phyloP scores from a whole-genome alignment of 2,329 filamentous ascomycete genomes.

The Fusarium foetens region DNA sequence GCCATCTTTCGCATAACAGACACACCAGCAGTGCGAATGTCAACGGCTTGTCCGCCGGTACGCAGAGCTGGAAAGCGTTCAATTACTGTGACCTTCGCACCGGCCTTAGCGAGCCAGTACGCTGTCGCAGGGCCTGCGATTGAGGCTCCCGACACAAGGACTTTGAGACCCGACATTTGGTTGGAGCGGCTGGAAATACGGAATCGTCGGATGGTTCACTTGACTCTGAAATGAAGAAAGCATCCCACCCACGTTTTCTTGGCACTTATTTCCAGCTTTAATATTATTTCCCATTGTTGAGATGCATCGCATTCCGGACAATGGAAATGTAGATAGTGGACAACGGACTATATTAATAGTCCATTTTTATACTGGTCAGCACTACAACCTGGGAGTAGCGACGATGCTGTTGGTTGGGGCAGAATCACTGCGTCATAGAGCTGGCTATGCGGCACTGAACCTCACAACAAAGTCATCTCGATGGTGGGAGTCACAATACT shows the following conservation, averaged over 20 bases:
- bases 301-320: not conserved
- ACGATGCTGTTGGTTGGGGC: not conserved
- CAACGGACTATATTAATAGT: conserved; percentile 15
- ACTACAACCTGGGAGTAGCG: not conserved
- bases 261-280: not conserved
- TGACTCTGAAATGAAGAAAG: not conserved
- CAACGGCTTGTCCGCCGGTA: conserved; percentile 51
- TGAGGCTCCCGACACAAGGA: conserved; percentile 48
- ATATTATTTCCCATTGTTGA: not conserved
- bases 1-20: conserved; percentile 53
- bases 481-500: no score
- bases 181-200: not conserved
- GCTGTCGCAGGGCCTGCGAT: conserved; percentile 47
- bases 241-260: not conserved
- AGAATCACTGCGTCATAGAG: conserved; percentile 11
- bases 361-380: not conserved
- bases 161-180: conserved; percentile 32
- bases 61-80: conserved; percentile 51
- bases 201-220: not conserved
- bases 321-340: conserved; percentile 1
- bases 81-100: conserved; percentile 51
- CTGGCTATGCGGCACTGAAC: not conserved
- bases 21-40: conserved; percentile 52
- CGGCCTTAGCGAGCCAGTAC: conserved; percentile 45
- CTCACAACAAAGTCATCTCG: not conserved